Base-by-base conservation (phyloP, 805 yeast genomes). In the Candida bentonensis region DNA sequence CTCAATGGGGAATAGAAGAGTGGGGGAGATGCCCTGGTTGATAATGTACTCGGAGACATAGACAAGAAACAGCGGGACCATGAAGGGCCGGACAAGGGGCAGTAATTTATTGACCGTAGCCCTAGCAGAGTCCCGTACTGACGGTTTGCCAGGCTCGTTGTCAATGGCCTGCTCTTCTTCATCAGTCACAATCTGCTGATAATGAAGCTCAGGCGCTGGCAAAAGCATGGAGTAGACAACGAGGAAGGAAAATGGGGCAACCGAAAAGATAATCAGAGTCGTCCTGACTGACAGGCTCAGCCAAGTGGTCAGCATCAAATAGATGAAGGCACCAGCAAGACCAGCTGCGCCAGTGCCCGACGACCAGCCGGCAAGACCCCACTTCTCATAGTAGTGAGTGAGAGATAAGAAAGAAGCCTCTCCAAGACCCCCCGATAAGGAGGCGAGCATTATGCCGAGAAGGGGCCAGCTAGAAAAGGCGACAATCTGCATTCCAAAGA, bases 261-360 rank as follows among this genome's bases (percentile, higher is more conserved):
- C 41, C 13, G 78, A 67, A 57, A 83, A 87, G 21, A 74, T 21
- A 13, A 81, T 56, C 33, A 89, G 65, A 0, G 84, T 66, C 0
- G 66, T 46, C 47, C 67, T 67, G 0, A 83, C 78, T 4, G 73
- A 61, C 1, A 85, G 46, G 1, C 74, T 68, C 21, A 83, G 41
- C 55, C 86, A 64, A 1, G 89, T 80, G 0, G 96, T 89, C 53
- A 84, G 48, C 1, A 81, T 51, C 70, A 89, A 54, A 55, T 75
- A 88, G 13, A 73, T 56, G 44, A 82, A 83, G 45, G 61, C 76
- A 0, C 97, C 98, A 17, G 75, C 71, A 3, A 89, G 60, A 0
- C 98, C 98, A 1, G 98, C 97, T 17, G 86, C 94, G 2, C 98
- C 97, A 0, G 97, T 89, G 1, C 98, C 98, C 4, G 87, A 74